Conservation (phyloP, 768 basidiomycete species). For the Boletellus ananas region DNA sequence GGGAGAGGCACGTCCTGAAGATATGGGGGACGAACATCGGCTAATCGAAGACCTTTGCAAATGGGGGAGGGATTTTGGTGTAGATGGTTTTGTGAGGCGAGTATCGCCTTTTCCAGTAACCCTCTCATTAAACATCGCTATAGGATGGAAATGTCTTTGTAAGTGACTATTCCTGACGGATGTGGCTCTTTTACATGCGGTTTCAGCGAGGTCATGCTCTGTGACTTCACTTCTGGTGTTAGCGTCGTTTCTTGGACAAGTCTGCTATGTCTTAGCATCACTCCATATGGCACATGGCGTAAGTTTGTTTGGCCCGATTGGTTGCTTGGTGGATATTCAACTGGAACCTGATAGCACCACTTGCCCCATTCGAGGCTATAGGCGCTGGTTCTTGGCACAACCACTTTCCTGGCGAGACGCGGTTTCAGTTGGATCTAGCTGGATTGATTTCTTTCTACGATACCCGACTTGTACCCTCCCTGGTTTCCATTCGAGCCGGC, state of each 20-base stretch:
- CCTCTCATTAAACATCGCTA: background rate
- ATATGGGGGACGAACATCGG: constrained; percentile 28
- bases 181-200: background rate
- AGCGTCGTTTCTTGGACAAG: constrained; percentile 19
- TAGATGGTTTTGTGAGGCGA: constrained; percentile 49
- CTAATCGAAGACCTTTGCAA: constrained; percentile 40
- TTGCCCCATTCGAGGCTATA: constrained; percentile 1
- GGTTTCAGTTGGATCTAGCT: constrained; percentile 32
- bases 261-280: background rate
- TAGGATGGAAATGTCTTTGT: constrained; percentile 34
- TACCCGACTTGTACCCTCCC: constrained; percentile 27
- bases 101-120: background rate
- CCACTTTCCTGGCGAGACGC: constrained; percentile 34
- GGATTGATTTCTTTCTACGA: constrained; percentile 38
- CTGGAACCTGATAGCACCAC: background rate
- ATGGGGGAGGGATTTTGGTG: constrained; percentile 38
- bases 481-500: constrained; percentile 22
- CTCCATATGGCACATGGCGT: background rate
- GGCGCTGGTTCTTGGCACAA: constrained; percentile 32
- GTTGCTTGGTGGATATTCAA: background rate
- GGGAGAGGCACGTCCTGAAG: constrained; percentile 27
- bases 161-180: background rate
- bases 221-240: constrained; percentile 31
- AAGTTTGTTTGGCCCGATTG: background rate
- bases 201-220: constrained; percentile 36